Evolutionary conservation across 805 yeast genomes (phyloP), one percentile per base, ranked within the genome.

Genomic region (Spathaspora passalidarum): DNA sequence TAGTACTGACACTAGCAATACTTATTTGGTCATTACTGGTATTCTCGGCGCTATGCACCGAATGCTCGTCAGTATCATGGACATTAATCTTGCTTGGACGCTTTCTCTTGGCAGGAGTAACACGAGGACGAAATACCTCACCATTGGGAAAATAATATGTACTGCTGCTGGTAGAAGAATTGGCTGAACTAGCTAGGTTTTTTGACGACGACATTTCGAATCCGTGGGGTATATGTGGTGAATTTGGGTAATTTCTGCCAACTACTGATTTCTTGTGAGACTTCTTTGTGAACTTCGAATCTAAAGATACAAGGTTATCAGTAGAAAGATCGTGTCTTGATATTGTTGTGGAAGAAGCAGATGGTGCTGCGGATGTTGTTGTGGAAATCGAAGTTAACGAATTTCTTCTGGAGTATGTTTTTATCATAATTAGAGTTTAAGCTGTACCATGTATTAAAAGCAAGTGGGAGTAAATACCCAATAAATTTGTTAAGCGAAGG

Each of bases 61-160:
- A 5, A 19, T 18, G 18, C 18, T n/a, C 5, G 19, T 18, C 23
- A 40, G 20, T 38, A 19, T 21, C 44, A 5, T 19, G 18, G 40
- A 22, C 32, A 22, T 19, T 43, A 21, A 61, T 48, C 51, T 65
- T 69, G 35, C 54, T 53, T 6, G 79, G 79, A 18, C 49, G 41
- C 16, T 63, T 54, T 44, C 77, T 60, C 40, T 63, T 68, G n/a
- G 63, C 47, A 1, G 76, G 76, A 10, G 66, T 63, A 38, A 56
- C 59, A 34, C 81, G 56, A 1, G 81, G 81, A 29, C 75, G 60
- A 56, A 77, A 78, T 2, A 76, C 66, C 53, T 78, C 82, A 41
- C 82, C 82, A 55, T 78, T 77, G 13, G 81, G 81, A 54, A 78
- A 78, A 49, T 63, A 69, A 52, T 61, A 72, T 13, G 67, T 36